These are phyloP conservation scores for Exophiala xenobiotica DNA, from an alignment of 2,329 filamentous ascomycete genomes.

Conservation along the genomic window DNA sequence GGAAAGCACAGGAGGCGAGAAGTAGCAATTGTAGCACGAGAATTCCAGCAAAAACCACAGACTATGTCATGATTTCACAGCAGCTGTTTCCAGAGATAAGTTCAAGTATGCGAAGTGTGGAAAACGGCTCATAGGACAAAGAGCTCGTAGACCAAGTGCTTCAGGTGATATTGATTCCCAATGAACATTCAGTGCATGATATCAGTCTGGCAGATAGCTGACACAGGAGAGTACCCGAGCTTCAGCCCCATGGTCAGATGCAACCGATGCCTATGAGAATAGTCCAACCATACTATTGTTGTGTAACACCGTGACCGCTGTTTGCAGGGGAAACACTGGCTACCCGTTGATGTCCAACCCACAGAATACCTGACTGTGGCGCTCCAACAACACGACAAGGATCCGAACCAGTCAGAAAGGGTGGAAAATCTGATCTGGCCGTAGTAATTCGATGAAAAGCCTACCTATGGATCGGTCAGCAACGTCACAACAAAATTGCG, in stretches of 20 bases:
- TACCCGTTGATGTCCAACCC: neutral
- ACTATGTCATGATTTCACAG: too few species aligned
- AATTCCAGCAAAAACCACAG: neutral
- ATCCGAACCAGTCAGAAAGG: neutral
- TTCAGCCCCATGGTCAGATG: neutral
- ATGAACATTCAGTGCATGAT: too few species aligned
- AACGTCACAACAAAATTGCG: neutral
- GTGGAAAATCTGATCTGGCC: too few species aligned
- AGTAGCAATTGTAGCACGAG: neutral
- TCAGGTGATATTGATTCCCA: too few species aligned
- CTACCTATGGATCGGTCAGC: conserved; percentile 19
- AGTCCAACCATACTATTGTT: neutral
- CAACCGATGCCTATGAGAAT: neutral
- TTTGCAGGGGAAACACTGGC: neutral
- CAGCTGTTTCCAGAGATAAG: too few species aligned
- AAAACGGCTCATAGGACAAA: too few species aligned
- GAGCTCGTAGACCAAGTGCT: too few species aligned
- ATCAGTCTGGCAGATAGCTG: neutral
- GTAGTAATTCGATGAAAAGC: neutral
- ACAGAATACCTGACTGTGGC: neutral
- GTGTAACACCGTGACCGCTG: neutral
- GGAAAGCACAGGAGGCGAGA: neutral
- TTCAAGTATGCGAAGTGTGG: too few species aligned
- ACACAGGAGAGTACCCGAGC: neutral
- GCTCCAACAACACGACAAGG: neutral